Conservation (phyloP, 1,139 yeast species). For the Martiniozyma asiatica region DNA sequence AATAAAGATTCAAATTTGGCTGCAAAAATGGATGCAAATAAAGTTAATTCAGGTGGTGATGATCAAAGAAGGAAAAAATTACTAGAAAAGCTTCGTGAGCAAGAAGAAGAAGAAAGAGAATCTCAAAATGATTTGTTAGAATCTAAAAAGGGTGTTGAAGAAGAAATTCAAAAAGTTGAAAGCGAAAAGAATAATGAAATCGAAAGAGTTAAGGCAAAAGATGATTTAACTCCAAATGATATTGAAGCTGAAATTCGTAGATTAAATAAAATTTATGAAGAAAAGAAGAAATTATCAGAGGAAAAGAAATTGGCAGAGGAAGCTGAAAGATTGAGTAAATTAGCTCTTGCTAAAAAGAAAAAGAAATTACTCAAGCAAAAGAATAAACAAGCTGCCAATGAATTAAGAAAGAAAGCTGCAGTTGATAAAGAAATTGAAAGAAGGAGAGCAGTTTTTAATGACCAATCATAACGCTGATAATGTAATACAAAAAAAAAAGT, state of each 20-base stretch:
- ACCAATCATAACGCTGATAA: too few species aligned
- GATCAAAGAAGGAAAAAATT: conserved; percentile 7
- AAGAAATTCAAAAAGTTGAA: conserved; percentile 5
- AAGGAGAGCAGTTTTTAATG: conserved; percentile 9
- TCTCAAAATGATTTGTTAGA: conserved; percentile 7
- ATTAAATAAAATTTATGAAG: conserved; percentile 2
- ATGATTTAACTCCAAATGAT: conserved; percentile 2
- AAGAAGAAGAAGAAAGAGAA: conserved; percentile 2
- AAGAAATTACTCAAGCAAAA: conserved; percentile 12
- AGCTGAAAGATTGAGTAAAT: conserved; percentile 13
- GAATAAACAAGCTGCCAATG: conserved; percentile 10
- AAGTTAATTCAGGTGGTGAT: conserved; percentile 11
- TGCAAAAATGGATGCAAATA: conserved; percentile 2
- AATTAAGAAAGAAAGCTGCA: conserved; percentile 12
- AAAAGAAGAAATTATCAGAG: conserved; percentile 4
- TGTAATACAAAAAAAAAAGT: too few species aligned
- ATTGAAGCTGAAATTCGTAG: conserved; percentile 12
- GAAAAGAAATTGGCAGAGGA: conserved; percentile 9
- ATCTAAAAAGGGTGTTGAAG: conserved; percentile 7
- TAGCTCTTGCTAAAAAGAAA: conserved; percentile 12
- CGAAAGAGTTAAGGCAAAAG: conserved; percentile 4
- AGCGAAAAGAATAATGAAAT: conserved; percentile 8
- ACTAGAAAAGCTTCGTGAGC: conserved; percentile 1
- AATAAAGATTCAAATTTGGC: too few species aligned
- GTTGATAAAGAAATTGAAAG: conserved; percentile 16